phyloP scores from a whole-genome alignment of 2,329 filamentous ascomycete species.

The Claviceps africana region DNA sequence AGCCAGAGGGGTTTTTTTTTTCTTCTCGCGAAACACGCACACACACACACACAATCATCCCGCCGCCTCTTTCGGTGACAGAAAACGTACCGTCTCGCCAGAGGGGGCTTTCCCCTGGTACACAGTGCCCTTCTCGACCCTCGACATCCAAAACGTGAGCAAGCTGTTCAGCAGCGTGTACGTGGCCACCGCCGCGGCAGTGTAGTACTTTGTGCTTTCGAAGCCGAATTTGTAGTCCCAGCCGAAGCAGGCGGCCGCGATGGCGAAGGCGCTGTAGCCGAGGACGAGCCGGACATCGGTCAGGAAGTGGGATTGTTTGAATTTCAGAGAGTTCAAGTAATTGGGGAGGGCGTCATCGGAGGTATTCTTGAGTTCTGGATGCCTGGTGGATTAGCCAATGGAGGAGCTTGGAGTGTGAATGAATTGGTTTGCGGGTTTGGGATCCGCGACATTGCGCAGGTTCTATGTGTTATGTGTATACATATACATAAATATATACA shows the following conservation, averaged over 20 bases:
- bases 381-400: neutral
- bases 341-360: conserved; percentile 88
- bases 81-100: conserved; percentile 46
- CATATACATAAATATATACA: no score
- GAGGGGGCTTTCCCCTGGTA: conserved; percentile 59
- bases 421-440: neutral
- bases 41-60: neutral
- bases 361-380: conserved; percentile 82
- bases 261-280: conserved; percentile 67
- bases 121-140: conserved; percentile 66
- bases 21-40: neutral
- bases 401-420: neutral
- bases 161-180: conserved; percentile 69
- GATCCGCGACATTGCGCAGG: neutral
- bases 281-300: conserved; percentile 71
- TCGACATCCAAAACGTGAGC: conserved; percentile 74
- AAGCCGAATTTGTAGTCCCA: conserved; percentile 90
- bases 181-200: conserved; percentile 59
- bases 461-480: no score
- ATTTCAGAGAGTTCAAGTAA: conserved; percentile 80
- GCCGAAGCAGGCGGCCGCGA: conserved; percentile 72
- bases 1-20: neutral
- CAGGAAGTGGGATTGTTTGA: conserved; percentile 67
- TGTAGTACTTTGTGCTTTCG: conserved; percentile 71
- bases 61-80: neutral